Evolutionary conservation across 2,329 filamentous ascomycete species (phyloP).

Genomic region (Ophiocordyceps camponoti-rufipedis): DNA sequence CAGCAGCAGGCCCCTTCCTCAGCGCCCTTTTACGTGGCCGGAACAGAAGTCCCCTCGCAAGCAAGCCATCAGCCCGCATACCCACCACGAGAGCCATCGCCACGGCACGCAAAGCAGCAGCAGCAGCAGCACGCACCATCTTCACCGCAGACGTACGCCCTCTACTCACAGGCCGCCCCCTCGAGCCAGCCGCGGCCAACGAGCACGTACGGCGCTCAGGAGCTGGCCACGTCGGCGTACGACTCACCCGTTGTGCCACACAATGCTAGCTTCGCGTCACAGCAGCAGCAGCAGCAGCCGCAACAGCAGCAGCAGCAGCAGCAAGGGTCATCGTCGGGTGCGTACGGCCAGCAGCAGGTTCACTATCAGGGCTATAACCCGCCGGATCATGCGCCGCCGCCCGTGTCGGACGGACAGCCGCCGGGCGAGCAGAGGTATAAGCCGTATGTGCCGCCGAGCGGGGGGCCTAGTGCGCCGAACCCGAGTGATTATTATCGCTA

Average conservation of each 20-base stretch:
- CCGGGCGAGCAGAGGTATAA: constrained; percentile 31
- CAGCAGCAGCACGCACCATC: constrained; percentile 5
- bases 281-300: constrained; percentile 12
- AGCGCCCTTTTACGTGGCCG: constrained; percentile 49
- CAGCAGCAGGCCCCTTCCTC: constrained; percentile 18
- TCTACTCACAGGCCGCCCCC: constrained; percentile 24
- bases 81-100: constrained; percentile 31
- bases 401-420: constrained; percentile 18
- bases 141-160: constrained; percentile 3
- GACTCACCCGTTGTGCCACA: constrained; percentile 49
- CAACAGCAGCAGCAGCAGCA: too few relatives aligned
- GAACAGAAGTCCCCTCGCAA: constrained; percentile 31
- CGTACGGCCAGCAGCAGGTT: constrained; percentile 9
- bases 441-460: constrained; percentile 34
- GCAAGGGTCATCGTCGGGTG: constrained; percentile 4
- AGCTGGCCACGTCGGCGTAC: constrained; percentile 60
- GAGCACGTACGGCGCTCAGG: constrained; percentile 56
- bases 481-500: constrained; percentile 39
- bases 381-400: constrained; percentile 19
- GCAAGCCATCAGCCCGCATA: constrained; percentile 24
- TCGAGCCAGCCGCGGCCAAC: constrained; percentile 34
- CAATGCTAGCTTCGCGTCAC: constrained; percentile 23
- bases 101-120: constrained; percentile 25
- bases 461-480: constrained; percentile 29
- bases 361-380: constrained; percentile 25